These are phyloP conservation scores for Boletus mariae DNA, from an alignment of 1,284 basidiomycete species.

Conservation along the genomic window DNA sequence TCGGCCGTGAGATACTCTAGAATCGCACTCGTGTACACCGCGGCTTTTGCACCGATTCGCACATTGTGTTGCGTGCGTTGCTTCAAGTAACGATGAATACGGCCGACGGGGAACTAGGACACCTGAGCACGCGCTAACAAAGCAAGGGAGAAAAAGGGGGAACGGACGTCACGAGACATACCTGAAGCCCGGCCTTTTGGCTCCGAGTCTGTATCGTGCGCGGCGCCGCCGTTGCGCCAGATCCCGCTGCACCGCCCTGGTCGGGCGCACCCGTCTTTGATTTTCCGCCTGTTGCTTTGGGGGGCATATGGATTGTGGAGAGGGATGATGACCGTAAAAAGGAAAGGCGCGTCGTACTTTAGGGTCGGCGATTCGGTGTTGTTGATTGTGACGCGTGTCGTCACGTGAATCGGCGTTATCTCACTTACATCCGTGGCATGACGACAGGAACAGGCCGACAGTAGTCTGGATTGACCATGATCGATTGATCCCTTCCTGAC, in stretches of 20 bases:
- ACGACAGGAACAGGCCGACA: too few relatives aligned
- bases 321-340: conserved; percentile 26
- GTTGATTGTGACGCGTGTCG: conserved; percentile 32
- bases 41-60: conserved; percentile 89
- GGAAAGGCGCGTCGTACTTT: conserved; percentile 28
- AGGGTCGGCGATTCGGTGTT: conserved; percentile 33
- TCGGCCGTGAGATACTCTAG: conserved; percentile 90
- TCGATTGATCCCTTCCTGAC: too few relatives aligned
- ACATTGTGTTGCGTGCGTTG: conserved; percentile 91
- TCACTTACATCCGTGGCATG: too few relatives aligned
- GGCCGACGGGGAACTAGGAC: conserved; percentile 84
- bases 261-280: conserved; percentile 35
- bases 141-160: neutral
- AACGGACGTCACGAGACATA: conserved; percentile 34
- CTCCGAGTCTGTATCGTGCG: conserved; percentile 66
- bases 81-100: conserved; percentile 95
- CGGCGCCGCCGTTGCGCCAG: conserved; percentile 37
- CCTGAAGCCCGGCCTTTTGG: conserved; percentile 82
- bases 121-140: neutral
- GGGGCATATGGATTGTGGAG: conserved; percentile 24
- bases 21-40: conserved; percentile 89
- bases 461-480: too few relatives aligned
- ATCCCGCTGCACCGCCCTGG: conserved; percentile 41
- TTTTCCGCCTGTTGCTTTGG: conserved; percentile 37
- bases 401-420: conserved; percentile 23